phyloP scores from a whole-genome alignment of 495 filamentous ascomycete species.

The Tuber microsphaerosporum region DNA sequence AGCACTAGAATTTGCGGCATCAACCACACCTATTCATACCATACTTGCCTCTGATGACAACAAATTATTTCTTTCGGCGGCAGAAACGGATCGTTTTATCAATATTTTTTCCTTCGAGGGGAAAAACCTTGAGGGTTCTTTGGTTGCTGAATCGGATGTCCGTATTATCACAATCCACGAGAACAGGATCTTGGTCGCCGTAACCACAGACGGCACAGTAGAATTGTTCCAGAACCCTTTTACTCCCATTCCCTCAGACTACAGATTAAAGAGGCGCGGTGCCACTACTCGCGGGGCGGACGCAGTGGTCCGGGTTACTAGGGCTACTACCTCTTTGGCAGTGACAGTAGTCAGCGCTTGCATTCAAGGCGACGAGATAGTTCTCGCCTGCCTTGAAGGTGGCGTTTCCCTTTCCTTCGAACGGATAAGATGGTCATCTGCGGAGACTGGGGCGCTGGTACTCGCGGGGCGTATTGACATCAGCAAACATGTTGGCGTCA shows the following conservation, averaged over 20 bases:
- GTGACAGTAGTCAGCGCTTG: constrained; percentile 47
- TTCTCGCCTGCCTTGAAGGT: constrained; percentile 46
- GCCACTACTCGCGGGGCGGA: constrained; percentile 50
- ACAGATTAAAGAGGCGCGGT: constrained; percentile 47
- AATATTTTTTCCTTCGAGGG: constrained; percentile 50
- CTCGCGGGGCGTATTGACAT: constrained; percentile 49
- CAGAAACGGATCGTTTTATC: constrained; percentile 53
- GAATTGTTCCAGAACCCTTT: constrained; percentile 56
- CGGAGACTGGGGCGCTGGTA: constrained; percentile 47
- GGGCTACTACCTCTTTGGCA: constrained; percentile 46
- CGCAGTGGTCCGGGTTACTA: constrained; percentile 48
- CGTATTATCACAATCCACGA: constrained; percentile 43
- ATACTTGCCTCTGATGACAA: constrained; percentile 47
- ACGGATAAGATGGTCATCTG: constrained; percentile 46
- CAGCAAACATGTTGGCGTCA: constrained; percentile 46
- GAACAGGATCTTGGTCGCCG: constrained; percentile 45
- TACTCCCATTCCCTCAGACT: constrained; percentile 42
- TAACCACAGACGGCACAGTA: constrained; percentile 52
- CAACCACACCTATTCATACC: constrained; percentile 51
- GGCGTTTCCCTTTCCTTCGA: too few relatives aligned
- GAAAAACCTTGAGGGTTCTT: constrained; percentile 48
- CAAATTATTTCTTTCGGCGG: constrained; percentile 46
- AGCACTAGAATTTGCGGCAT: constrained; percentile 49
- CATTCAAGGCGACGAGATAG: constrained; percentile 49
- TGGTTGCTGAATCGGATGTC: constrained; percentile 52